Base-by-base conservation (phyloP, 1,284 basidiomycete species). In the Schizophyllum commune region DNA sequence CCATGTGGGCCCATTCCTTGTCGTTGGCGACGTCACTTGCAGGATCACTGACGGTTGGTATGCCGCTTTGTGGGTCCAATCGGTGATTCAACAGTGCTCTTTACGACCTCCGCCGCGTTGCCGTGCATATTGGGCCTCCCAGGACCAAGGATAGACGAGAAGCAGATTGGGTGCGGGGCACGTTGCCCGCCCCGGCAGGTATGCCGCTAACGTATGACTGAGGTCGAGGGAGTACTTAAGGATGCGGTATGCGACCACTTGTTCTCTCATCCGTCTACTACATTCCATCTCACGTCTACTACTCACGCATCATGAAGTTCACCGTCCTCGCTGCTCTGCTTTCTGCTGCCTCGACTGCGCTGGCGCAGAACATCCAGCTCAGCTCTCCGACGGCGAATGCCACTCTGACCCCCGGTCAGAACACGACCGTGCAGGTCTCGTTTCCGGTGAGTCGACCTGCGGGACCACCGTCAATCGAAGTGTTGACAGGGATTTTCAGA, bases 301-400 rank as follows among this genome's bases (percentile, higher is more conserved):
- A 13, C 39, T 47, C 39, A 47, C 17, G 17, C 27, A 59, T 53
- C 56, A 63, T 63, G 62, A 61, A 63, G 22, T 52, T 32, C 55
- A 47, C 47, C 34, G 52, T 59, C 32, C 32, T 61, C 34, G 54
- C 59, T 27, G 9, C 39, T 47, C 51, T 59, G 13, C 53, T 58
- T 34, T 51, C 32, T 55, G 27, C 61, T 13, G 56, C 59, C 53
- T 52, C 61, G 27, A 55, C 60, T 53, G 62, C 47, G 5, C 34
- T 57, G 39, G 61, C 62, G 20, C 62, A 63, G 47, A 61, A 53
- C 47, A 63, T 63, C 20, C 33, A 58, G 33, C 47, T 63, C 51
- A 17, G 57, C 8, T 59, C 55, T 17, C 62, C 62, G 11, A 27
- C 60, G 4, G 47, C 55, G 15, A 60, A 58, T 13, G 34, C 58